Evolutionary conservation across 768 basidiomycete genomes (phyloP).

Genomic region (Mycena floridula): DNA sequence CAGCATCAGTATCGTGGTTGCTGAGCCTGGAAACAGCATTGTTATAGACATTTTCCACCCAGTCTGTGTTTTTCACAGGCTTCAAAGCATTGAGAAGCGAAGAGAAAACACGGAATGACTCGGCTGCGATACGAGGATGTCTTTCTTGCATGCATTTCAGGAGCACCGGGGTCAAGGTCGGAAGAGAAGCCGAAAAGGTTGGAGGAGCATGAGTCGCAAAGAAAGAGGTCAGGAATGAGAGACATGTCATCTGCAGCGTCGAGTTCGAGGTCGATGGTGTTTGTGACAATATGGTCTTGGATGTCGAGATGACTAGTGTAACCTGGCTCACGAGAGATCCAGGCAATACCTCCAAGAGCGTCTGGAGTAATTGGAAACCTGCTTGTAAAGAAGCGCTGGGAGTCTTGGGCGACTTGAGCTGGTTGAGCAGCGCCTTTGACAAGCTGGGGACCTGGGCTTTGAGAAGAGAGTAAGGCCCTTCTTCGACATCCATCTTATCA

Average conservation of each 20-base stretch:
- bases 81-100: conserved; percentile 72
- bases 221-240: conserved; percentile 82
- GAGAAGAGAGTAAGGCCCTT: conserved; percentile 67
- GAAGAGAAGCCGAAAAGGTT: conserved; percentile 54
- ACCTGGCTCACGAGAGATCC: conserved; percentile 76
- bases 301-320: conserved; percentile 53
- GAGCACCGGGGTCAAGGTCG: conserved; percentile 66
- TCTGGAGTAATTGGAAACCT: conserved; percentile 73
- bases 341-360: conserved; percentile 73
- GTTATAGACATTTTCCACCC: conserved; percentile 69
- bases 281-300: conserved; percentile 59
- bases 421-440: conserved; percentile 77
- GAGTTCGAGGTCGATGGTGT: conserved; percentile 73
- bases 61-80: conserved; percentile 57
- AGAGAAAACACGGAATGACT: conserved; percentile 84
- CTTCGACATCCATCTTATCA: conserved; percentile 68
- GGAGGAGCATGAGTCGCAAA: conserved; percentile 64
- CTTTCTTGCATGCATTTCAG: conserved; percentile 72
- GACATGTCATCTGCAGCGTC: conserved; percentile 72
- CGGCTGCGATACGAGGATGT: conserved; percentile 84
- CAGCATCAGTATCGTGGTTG: conserved; percentile 85
- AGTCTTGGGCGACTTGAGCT: conserved; percentile 79
- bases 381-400: conserved; percentile 74
- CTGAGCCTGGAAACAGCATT: conserved; percentile 66
- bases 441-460: conserved; percentile 71